Evolutionary conservation across 768 basidiomycete species (phyloP).

Genomic region (Suillus americanus): DNA sequence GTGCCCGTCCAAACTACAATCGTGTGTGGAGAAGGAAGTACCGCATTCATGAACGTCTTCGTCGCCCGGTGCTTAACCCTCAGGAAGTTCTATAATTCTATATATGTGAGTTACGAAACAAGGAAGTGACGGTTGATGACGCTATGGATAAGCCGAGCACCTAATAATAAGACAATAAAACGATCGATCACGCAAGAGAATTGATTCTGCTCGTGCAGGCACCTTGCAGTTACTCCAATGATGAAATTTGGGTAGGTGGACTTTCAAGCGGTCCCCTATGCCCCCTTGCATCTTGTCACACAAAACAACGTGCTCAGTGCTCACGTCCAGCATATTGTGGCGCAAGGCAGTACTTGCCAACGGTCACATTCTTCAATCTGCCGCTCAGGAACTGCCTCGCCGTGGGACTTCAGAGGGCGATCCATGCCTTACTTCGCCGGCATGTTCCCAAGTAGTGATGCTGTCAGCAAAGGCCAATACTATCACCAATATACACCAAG

Average conservation of each 20-base stretch:
- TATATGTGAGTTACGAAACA: background rate
- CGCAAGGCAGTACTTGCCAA: conserved; percentile 1
- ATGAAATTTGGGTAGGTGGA: background rate
- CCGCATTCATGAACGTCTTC: background rate
- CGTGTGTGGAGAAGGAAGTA: background rate
- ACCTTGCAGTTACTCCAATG: background rate
- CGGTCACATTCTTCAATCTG: conserved; percentile 1
- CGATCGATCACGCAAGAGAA: background rate
- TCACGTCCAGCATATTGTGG: background rate
- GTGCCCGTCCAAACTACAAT: background rate
- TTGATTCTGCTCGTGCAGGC: background rate
- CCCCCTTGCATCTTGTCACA: background rate
- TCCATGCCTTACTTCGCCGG: conserved; percentile 1
- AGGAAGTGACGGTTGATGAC: background rate
- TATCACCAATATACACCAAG: background rate
- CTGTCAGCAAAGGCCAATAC: background rate
- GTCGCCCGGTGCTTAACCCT: background rate
- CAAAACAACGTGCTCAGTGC: background rate
- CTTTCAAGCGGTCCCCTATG: no score
- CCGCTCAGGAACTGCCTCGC: conserved; percentile 2
- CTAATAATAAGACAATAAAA: conserved; percentile 1
- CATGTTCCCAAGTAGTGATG: conserved; percentile 1
- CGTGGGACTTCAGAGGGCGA: background rate
- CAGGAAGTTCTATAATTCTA: background rate
- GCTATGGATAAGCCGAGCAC: background rate